Percentiles rank a stretch among this genome's conserved stretches.
These are phyloP conservation scores for Trichoderma harzianum DNA, from an alignment of 2,329 filamentous ascomycete species.

Conservation along the genomic window DNA sequence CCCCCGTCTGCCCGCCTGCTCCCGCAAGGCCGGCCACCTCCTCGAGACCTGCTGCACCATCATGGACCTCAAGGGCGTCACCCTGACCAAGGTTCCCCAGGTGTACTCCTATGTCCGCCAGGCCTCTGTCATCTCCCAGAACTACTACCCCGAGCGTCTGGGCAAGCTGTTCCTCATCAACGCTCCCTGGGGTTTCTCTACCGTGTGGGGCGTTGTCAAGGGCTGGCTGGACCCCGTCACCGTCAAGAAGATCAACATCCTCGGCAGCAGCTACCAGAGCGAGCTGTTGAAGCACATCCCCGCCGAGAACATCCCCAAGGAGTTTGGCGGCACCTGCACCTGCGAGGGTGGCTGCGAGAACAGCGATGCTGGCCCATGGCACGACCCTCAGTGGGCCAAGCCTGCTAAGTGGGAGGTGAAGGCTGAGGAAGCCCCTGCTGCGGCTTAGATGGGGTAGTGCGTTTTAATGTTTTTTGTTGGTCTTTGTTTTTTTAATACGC, in stretches of 20 bases:
- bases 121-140: slow-evolving; percentile 87
- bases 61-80: slow-evolving; percentile 96
- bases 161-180: slow-evolving; percentile 98
- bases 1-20: slow-evolving; percentile 90
- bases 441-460: slow-evolving; percentile 26
- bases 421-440: slow-evolving; percentile 23
- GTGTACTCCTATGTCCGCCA: slow-evolving; percentile 86
- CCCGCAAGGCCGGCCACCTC: slow-evolving; percentile 81
- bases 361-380: slow-evolving; percentile 90
- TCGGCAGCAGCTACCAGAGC: slow-evolving; percentile 76
- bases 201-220: slow-evolving; percentile 83
- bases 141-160: slow-evolving; percentile 97
- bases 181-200: slow-evolving; percentile 90
- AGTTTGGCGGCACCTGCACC: slow-evolving; percentile 79
- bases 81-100: slow-evolving; percentile 72
- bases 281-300: slow-evolving; percentile 83
- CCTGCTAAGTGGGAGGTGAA: slow-evolving; percentile 63
- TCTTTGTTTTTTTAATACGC: slow-evolving; percentile 19
- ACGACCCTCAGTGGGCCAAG: slow-evolving; percentile 63
- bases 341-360: slow-evolving; percentile 80
- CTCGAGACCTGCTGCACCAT: slow-evolving; percentile 98
- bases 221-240: slow-evolving; percentile 96
- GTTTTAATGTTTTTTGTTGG: not conserved
- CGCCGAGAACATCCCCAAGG: slow-evolving; percentile 81
- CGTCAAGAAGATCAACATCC: slow-evolving; percentile 89